Base-by-base conservation (phyloP, 225 moss, liverwort and hornwort species). In the Pseudisothecium myosuroides region DNA sequence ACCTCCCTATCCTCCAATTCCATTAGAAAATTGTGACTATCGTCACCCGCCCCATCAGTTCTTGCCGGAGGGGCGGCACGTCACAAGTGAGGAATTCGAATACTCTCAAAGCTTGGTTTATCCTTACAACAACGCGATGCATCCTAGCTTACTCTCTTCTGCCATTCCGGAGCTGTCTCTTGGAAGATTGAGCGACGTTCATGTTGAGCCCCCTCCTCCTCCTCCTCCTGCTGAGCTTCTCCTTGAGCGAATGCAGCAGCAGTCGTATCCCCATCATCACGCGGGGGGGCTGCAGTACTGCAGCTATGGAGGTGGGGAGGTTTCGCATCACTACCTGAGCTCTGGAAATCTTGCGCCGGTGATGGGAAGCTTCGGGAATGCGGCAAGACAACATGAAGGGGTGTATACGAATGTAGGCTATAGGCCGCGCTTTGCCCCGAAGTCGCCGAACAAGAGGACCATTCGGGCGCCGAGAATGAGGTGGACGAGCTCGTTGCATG, bases 381-480 rank as follows among this genome's bases (percentile, higher is more conserved):
- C 47, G 62, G 63, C 47, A 63, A 45, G 82, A 15, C 72, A 85
- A 68, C 81, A 83, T 31, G 92, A 93, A 36, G 87, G 82, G 77
- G 74, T 52, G 28, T 47, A 81, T 37, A 27, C 89, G 50, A 93
- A 95, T 60, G 87, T 91, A 10, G 91, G 93, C 71, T 87, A 91
- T 37, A 92, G 96, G 41, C 89, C 98, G 12, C 92, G 98, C 47
- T 91, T 97, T 43, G 88, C 94, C 63, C 93, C 94, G 23, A 94
- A 94, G 93, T 90, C 96, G 20, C 97, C 95, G 4, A 92, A 88
- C 37, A 98, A 95, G 86, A 92, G 95, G 28, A 93, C 94, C 58
- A 89, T 90, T 86, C 95, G 98, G 4, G 96, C 97, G 68, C 98
- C 98, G 37, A 91, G 98, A 87, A 98, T 98, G 98, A 91, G 95